Base-by-base conservation (phyloP, 139 green algal species). In the Closterium sp. region DNA sequence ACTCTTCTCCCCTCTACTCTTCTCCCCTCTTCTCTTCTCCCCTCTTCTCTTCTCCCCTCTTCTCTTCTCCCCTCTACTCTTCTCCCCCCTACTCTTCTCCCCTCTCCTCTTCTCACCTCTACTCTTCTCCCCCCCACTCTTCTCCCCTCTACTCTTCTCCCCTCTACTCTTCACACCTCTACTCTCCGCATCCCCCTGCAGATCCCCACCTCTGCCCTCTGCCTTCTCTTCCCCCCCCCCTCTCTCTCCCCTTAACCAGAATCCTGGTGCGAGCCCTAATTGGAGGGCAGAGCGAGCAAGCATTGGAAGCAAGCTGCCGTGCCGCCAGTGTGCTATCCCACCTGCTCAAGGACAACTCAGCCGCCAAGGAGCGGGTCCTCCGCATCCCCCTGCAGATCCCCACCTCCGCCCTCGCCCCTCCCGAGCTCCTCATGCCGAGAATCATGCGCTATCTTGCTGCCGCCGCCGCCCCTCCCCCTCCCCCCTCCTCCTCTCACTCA, bases 381-480 rank as follows among this genome's bases (percentile, higher is more conserved):
- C 88, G 33, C 66, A 95, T 95, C 34, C 93, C 93, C 23, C 81
- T 95, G 33, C 90, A 95, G 90, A 90, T 95, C 76, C 87, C 93
- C 19, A 81, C 84, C 16, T 93, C 93, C 23, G 30, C 91, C 16
- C 35, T 91, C 12, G 85, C 93, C 5, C 87, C 89, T 9, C 90
- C 93, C 1, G 93, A 95, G 25, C 89, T 94, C 2, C 88, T 95
- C 23, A 76, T 95, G 64, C 93, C 93, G 32, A 89, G 91, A 32
- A 88, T 66, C 84, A 89, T 95, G 76, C 91, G 90, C 4, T 91
- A 93, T 33, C 85, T 95, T 4, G 84, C 89, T 34, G 88, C 64
- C 3, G 92, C 85, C 36, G 32, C 19, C 89, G 34, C 86, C 31
- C 33, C 38, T 55, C 28, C 43, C 55, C 21, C 28, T 32, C 8